Conservation (phyloP, 306 rosid species). For the Cucurbita ficifolia region DNA sequence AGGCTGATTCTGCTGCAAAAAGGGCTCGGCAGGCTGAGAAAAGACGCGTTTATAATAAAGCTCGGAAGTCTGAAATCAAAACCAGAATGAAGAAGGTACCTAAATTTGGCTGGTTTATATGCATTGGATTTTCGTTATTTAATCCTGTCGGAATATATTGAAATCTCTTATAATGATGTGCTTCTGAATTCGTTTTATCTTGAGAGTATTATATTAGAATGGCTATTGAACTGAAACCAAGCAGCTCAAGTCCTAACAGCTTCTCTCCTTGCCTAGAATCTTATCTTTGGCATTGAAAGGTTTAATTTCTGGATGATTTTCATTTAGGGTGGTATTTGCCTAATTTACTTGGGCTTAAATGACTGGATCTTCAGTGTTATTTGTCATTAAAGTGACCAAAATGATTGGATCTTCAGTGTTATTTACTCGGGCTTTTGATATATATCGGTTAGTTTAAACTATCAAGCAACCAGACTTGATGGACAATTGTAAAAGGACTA, state of each 20-base stretch:
- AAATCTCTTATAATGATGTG: neutral
- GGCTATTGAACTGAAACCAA: no score
- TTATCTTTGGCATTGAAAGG: no score
- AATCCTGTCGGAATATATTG: no score
- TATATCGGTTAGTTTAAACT: neutral
- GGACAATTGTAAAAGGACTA: neutral
- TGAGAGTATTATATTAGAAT: neutral
- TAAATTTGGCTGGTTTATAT: neutral
- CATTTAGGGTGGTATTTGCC: neutral
- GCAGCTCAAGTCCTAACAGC: no score
- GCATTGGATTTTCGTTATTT: neutral
- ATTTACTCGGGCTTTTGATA: no score
- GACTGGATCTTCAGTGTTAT: neutral
- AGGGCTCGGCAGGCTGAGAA: constrained; percentile 83
- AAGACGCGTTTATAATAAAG: constrained; percentile 64
- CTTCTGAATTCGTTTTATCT: neutral
- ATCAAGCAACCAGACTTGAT: neutral
- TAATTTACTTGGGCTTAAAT: neutral
- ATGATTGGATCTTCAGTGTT: neutral
- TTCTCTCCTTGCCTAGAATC: no score
- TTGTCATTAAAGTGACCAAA: neutral
- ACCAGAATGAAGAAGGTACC: constrained; percentile 83
- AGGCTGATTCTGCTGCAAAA: constrained; percentile 78
- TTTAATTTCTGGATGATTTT: neutral
- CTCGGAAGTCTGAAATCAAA: constrained; percentile 64